A percentile compares a stretch with the other conserved stretches of the same genome.
Conservation (phyloP, 176 grass and related monocot genomes). For the Chrysopogon serrulatus region DNA sequence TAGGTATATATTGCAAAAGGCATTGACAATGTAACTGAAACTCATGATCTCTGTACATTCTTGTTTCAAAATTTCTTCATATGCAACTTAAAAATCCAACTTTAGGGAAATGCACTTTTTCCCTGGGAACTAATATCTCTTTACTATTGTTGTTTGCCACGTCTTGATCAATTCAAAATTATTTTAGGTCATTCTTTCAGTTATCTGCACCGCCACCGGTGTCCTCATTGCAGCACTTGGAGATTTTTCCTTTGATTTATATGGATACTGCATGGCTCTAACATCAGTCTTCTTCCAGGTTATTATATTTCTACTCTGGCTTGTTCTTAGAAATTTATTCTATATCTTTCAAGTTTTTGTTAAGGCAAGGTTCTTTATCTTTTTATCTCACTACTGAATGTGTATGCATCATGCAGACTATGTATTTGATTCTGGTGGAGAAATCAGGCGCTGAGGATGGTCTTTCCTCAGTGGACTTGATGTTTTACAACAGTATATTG, state of each 20-base stretch:
- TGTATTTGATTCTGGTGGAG: slow-evolving; percentile 96
- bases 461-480: slow-evolving; percentile 90
- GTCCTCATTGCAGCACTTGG: slow-evolving; percentile 90
- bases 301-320: slow-evolving; percentile 26
- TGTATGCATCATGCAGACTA: slow-evolving; percentile 77
- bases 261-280: slow-evolving; percentile 95
- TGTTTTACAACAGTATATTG: slow-evolving; percentile 88
- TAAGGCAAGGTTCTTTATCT: not conserved
- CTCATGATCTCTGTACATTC: not conserved
- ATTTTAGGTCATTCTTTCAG: slow-evolving; percentile 84
- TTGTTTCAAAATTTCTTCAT: not conserved
- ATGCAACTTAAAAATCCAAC: not conserved
- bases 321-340: not conserved
- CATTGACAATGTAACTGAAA: not conserved
- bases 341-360: not conserved
- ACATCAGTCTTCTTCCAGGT: slow-evolving; percentile 99
- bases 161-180: slow-evolving; percentile 15
- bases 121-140: not conserved
- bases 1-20: not conserved
- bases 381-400: slow-evolving; percentile 32
- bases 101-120: not conserved
- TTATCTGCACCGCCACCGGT: slow-evolving; percentile 76
- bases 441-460: slow-evolving; percentile 95
- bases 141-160: not conserved
- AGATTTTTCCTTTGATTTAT: slow-evolving; percentile 96